phyloP scores from a whole-genome alignment of 805 yeast species.

The Candida dajiaensis region DNA sequence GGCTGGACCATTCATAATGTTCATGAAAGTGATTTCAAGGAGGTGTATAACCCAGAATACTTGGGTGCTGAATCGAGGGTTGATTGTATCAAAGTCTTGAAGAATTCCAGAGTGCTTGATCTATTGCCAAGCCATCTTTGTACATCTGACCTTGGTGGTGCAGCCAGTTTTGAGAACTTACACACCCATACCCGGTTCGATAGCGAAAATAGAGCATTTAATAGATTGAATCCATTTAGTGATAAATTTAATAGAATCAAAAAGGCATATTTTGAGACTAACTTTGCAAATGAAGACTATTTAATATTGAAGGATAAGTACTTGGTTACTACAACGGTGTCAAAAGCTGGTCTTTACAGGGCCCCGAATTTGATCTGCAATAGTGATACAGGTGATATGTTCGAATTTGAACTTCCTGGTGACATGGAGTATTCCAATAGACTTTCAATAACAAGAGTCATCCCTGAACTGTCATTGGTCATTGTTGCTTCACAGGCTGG shows the following conservation, averaged over 20 bases:
- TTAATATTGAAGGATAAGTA: conserved; percentile 22
- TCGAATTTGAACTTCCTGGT: conserved; percentile 26
- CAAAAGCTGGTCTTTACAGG: conserved; percentile 38
- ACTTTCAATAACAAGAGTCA: conserved; percentile 25
- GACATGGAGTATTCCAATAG: conserved; percentile 18
- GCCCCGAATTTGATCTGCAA: conserved; percentile 41
- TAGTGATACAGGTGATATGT: conserved; percentile 39
- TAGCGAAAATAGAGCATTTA: background rate
- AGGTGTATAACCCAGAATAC: conserved; percentile 42
- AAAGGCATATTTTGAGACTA: conserved; percentile 13
- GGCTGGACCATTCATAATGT: conserved; percentile 50
- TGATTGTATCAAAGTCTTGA: conserved; percentile 26
- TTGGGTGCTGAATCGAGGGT: conserved; percentile 36
- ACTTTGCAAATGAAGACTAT: background rate
- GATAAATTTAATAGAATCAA: conserved; percentile 21
- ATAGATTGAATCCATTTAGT: conserved; percentile 15
- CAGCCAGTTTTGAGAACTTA: conserved; percentile 27
- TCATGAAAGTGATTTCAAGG: conserved; percentile 35
- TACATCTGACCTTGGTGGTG: conserved; percentile 35
- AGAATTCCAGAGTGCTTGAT: conserved; percentile 37
- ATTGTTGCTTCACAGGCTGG: conserved; percentile 40
- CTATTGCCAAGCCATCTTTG: conserved; percentile 33
- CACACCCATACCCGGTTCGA: conserved; percentile 19
- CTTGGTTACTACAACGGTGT: conserved; percentile 39
- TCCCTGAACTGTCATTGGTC: conserved; percentile 36